Evolutionary conservation across 257 asterid genomes (phyloP).

Genomic region (Ajuga chamaepitys): DNA sequence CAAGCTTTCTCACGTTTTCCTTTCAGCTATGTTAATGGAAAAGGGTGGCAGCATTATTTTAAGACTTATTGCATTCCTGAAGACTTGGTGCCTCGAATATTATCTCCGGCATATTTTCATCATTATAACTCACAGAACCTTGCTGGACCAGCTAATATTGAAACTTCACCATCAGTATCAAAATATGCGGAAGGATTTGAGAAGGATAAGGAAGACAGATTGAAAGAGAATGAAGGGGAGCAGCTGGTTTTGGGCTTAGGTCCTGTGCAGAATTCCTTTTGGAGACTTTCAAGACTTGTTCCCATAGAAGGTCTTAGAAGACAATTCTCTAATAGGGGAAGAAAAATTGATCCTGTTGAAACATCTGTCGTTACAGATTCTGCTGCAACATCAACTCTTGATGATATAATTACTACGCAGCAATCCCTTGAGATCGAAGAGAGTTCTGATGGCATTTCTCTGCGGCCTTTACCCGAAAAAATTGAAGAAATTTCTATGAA

Average conservation of each 20-base stretch:
- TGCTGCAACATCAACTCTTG: constrained; percentile 49
- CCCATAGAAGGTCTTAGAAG: constrained; percentile 80
- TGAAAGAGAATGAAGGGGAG: constrained; percentile 68
- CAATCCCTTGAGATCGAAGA: constrained; percentile 98
- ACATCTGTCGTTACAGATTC: constrained; percentile 43
- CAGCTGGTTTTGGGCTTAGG: constrained; percentile 95
- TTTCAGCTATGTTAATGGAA: constrained; percentile 81
- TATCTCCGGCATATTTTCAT: constrained; percentile 99
- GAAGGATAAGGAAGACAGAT: constrained; percentile 48
- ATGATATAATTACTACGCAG: constrained; percentile 55
- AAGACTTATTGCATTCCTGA: constrained; percentile 97
- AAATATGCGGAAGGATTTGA: constrained; percentile 37
- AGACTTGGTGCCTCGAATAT: constrained; percentile 95
- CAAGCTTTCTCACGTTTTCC: constrained; percentile 8
- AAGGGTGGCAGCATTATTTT: constrained; percentile 86
- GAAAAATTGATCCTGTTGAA: constrained; percentile 40
- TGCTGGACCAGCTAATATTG: constrained; percentile 30
- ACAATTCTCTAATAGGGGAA: constrained; percentile 51
- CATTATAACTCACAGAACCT: constrained; percentile 64
- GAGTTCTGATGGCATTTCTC: constrained; percentile 93
- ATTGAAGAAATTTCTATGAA: constrained; percentile 42
- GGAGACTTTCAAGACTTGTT: constrained; percentile 97
- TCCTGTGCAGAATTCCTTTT: constrained; percentile 88
- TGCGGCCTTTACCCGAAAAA: constrained; percentile 63
- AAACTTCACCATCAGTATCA: constrained; percentile 36